phyloP scores from a whole-genome alignment of 2,329 filamentous ascomycete genomes.

The Penicillium sp. region DNA sequence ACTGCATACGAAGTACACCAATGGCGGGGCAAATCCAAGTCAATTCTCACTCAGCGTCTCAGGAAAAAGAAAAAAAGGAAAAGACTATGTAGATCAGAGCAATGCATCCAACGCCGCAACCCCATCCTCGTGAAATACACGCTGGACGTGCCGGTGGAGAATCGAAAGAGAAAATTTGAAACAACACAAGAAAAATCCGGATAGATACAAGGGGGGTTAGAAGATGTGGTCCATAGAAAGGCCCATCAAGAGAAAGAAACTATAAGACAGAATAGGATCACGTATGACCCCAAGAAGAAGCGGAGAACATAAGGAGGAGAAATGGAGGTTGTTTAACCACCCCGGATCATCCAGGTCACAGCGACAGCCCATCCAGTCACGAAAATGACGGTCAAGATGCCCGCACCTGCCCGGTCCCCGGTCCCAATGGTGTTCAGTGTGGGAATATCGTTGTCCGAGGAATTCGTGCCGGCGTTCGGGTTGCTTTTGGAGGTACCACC shows the following conservation, averaged over 20 bases:
- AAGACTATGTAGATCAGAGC: constrained; percentile 1
- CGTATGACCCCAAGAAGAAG: constrained; percentile 7
- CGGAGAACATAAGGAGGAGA: neutral
- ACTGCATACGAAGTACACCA: too few relatives aligned
- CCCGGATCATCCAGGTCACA: constrained; percentile 33
- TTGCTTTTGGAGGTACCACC: constrained; percentile 58
- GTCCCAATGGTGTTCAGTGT: constrained; percentile 28
- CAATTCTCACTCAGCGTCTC: neutral
- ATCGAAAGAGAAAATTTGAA: neutral
- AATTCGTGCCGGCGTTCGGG: constrained; percentile 40
- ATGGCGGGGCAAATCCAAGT: neutral
- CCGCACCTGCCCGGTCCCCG: constrained; percentile 39
- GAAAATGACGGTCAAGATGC: constrained; percentile 34
- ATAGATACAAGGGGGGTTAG: constrained; percentile 13
- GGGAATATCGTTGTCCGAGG: constrained; percentile 10
- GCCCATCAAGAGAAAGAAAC: constrained; percentile 8
- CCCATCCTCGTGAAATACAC: constrained; percentile 9
- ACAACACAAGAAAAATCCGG: constrained; percentile 4
- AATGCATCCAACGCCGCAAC: constrained; percentile 8
- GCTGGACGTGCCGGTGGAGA: constrained; percentile 3
- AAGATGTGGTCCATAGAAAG: neutral
- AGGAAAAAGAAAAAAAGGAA: neutral
- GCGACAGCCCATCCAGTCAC: constrained; percentile 27
- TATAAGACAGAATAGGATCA: constrained; percentile 17
- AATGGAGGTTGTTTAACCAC: constrained; percentile 15